Evolutionary conservation across 129 eudicot genomes (phyloP), one percentile per base, ranked within the genome.

Genomic region (Kitagawia praeruptora): DNA sequence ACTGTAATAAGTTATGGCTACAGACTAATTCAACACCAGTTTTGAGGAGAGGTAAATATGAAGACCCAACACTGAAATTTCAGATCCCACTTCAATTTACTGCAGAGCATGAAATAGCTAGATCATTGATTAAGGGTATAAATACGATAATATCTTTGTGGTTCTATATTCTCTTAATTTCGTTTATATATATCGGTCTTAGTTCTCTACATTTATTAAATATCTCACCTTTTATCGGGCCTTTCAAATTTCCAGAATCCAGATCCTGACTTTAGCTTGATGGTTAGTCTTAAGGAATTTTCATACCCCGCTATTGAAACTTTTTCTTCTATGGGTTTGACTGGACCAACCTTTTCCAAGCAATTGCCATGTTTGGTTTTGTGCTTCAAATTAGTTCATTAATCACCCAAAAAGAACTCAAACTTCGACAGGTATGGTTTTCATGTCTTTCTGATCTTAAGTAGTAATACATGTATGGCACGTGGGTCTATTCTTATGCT

Each of bases 61-160:
- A 90, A 87, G 93, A 92, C 81, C 95, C 98, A 28, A 89, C 96
- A 48, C 84, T 90, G 70, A 90, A 89, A 78, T 87, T 90, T 77
- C 98, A 89, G 82, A 80, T 96, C 75, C 99, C 99, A 48, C 96
- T 92, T 76, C 99, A 96, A 80, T 82, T 96, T 84, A 98, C 99
- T 69, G 95, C 92, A 45, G 99, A 96, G 80, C 99, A 98, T 47
- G 99, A 96, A 89, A 90, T 96, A 80, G 97, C 98, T 54, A 87
- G 99, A 84, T 80, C 85, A 25, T 85, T 96, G 76, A 82, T 96
- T 70, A 91, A 88, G 87, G 99, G 99, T 92, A 83, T 78, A 21
- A 14, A 83, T 53, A 74, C 42, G 31, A 56, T 0, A 21, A 39
- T 23, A 19, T 47, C 70, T 48, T 49, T 76, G 70, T n/a, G 56